Percentiles rank a stretch among this genome's conserved stretches.
Evolutionary conservation across 2,329 filamentous ascomycete genomes (phyloP).

Genomic region (Aureobasidium vineae): DNA sequence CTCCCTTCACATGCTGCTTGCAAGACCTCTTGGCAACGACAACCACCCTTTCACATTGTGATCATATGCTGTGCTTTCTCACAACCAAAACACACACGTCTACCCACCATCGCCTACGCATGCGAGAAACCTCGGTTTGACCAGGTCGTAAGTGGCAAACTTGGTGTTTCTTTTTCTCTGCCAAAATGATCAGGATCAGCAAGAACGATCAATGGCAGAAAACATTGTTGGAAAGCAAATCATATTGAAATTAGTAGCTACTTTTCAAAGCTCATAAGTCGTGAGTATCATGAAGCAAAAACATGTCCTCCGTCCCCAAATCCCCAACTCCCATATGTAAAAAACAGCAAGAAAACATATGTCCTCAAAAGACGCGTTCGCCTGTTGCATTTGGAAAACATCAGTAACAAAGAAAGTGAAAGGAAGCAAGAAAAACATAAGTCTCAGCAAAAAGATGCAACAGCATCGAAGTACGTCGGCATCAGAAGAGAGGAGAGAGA

Average conservation of each 20-base stretch:
- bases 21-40: not conserved
- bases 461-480: not conserved
- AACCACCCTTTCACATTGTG: not conserved
- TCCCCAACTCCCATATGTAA: not conserved
- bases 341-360: slow-evolving; percentile 6
- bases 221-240: not conserved
- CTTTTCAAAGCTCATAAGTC: not conserved
- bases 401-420: not conserved
- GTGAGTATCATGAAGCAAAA: slow-evolving; percentile 19
- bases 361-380: not conserved
- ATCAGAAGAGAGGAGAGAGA: not conserved
- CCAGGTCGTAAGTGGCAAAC: not conserved
- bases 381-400: not conserved
- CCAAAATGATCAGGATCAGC: no score
- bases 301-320: not conserved
- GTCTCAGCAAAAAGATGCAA: not conserved
- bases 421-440: not conserved
- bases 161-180: not conserved
- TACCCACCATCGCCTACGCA: not conserved
- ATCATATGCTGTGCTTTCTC: not conserved
- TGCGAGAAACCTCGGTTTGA: not conserved
- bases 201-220: not conserved
- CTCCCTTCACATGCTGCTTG: slow-evolving; percentile 17
- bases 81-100: not conserved
- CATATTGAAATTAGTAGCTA: not conserved